A percentile compares a stretch with the other conserved stretches of the same genome.
These are phyloP conservation scores for Magnusiomyces suaveolens DNA, from an alignment of 1,139 yeast genomes.

Conservation along the genomic window DNA sequence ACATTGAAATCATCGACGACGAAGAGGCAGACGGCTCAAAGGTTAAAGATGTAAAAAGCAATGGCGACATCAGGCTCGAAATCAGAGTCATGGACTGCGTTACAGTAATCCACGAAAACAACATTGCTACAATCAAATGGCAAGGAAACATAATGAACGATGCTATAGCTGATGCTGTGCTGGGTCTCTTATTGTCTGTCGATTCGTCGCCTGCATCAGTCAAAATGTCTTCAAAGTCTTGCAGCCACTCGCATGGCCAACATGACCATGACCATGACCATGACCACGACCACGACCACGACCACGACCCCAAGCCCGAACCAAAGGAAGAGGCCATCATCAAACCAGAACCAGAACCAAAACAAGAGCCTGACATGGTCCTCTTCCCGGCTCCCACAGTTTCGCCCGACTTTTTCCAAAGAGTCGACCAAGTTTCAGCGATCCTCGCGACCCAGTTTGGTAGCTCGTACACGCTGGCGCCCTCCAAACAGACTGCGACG, in stretches of 20 bases:
- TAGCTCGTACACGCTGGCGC: conserved; percentile 38
- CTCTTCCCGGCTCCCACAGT: not conserved
- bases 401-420: conserved; percentile 33
- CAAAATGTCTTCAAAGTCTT: conserved; percentile 58
- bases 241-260: conserved; percentile 27
- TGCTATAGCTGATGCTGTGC: conserved; percentile 86
- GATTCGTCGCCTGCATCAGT: conserved; percentile 95
- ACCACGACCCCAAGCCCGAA: conserved; percentile 4
- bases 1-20: conserved; percentile 50
- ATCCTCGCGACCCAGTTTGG: conserved; percentile 84
- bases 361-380: not conserved
- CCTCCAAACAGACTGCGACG: conserved; percentile 41
- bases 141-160: conserved; percentile 82
- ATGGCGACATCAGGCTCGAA: conserved; percentile 30
- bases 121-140: conserved; percentile 63
- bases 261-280: conserved; percentile 13
- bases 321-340: not conserved
- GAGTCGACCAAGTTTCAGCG: conserved; percentile 53
- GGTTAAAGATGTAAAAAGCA: not conserved
- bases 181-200: conserved; percentile 81
- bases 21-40: conserved; percentile 13
- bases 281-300: not conserved
- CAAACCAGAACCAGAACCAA: not conserved
- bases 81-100: conserved; percentile 43
- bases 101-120: conserved; percentile 23